These are phyloP conservation scores for Claviceps quebecensis DNA, from an alignment of 2,329 filamentous ascomycete species.

Conservation along the genomic window DNA sequence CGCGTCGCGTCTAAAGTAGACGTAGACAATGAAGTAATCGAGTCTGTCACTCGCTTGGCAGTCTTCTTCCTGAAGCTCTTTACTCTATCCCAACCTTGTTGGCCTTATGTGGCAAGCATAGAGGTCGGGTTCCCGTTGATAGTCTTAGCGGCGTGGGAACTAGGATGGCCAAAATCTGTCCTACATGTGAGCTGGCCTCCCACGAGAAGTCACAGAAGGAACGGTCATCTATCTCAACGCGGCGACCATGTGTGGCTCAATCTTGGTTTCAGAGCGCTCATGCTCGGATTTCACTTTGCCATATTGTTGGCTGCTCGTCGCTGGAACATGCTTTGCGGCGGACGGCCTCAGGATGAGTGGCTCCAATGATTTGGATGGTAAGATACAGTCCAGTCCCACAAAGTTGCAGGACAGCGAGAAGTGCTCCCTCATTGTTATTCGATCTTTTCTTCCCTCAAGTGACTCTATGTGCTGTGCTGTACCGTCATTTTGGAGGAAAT, in stretches of 20 bases:
- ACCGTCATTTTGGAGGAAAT: background rate
- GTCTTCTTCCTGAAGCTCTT: conserved; percentile 58
- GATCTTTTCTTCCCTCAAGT: background rate
- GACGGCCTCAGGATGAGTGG: conserved; percentile 15
- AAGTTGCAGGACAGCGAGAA: background rate
- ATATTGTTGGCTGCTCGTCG: conserved; percentile 21
- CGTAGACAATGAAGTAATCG: conserved; percentile 16
- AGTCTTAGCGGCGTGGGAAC: conserved; percentile 52
- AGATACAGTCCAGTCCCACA: background rate
- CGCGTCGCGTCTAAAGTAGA: conserved; percentile 11
- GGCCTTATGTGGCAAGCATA: conserved; percentile 53
- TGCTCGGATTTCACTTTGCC: conserved; percentile 20
- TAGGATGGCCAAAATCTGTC: conserved; percentile 26
- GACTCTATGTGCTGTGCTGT: background rate
- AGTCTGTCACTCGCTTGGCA: conserved; percentile 32
- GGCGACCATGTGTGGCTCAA: conserved; percentile 6
- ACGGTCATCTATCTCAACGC: background rate
- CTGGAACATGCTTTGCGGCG: conserved; percentile 21
- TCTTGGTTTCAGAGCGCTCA: conserved; percentile 16
- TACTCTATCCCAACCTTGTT: conserved; percentile 53
- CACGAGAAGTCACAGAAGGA: background rate
- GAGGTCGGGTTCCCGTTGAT: conserved; percentile 55
- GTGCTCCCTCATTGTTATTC: background rate
- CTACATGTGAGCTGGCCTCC: background rate
- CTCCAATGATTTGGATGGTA: conserved; percentile 13